phyloP scores from a whole-genome alignment of 192 early-diverging fungal genomes.

The Allomyces javanicus region DNA sequence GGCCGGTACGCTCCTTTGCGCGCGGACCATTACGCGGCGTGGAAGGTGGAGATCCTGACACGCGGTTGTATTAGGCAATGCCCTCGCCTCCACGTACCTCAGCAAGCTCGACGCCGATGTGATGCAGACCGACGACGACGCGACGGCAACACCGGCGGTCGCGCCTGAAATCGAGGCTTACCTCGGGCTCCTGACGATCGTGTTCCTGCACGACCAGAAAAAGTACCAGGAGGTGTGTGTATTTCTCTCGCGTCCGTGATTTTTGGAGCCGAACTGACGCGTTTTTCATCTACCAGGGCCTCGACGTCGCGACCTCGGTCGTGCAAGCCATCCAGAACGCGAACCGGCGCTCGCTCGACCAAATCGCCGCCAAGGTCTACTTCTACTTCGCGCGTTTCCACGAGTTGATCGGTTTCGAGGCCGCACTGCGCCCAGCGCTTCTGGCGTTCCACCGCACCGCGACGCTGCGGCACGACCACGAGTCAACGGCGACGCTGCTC shows the following conservation, averaged over 20 bases:
- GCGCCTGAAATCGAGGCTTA: slow-evolving; percentile 72
- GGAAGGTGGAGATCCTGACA: neutral
- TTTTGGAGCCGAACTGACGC: no score
- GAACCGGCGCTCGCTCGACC: slow-evolving; percentile 82
- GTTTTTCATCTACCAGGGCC: slow-evolving; percentile 24
- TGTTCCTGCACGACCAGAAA: slow-evolving; percentile 64
- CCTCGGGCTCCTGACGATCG: slow-evolving; percentile 56
- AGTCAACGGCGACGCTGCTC: slow-evolving; percentile 61
- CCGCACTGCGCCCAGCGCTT: slow-evolving; percentile 56
- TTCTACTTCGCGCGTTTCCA: slow-evolving; percentile 88
- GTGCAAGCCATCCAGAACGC: slow-evolving; percentile 37
- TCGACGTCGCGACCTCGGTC: slow-evolving; percentile 39
- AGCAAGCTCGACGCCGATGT: neutral
- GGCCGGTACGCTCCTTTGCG: neutral
- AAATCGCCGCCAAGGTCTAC: slow-evolving; percentile 68
- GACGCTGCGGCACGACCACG: slow-evolving; percentile 74
- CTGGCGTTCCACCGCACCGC: slow-evolving; percentile 76
- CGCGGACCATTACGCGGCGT: neutral
- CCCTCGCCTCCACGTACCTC: neutral
- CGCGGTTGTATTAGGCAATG: neutral
- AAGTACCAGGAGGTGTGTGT: slow-evolving; percentile 35
- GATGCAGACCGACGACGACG: neutral
- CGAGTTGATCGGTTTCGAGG: slow-evolving; percentile 46
- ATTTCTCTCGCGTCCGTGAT: neutral
- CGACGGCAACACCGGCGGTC: slow-evolving; percentile 11